These are phyloP conservation scores for Arctium lappa DNA, from an alignment of 129 eudicot species.

Conservation along the genomic window DNA sequence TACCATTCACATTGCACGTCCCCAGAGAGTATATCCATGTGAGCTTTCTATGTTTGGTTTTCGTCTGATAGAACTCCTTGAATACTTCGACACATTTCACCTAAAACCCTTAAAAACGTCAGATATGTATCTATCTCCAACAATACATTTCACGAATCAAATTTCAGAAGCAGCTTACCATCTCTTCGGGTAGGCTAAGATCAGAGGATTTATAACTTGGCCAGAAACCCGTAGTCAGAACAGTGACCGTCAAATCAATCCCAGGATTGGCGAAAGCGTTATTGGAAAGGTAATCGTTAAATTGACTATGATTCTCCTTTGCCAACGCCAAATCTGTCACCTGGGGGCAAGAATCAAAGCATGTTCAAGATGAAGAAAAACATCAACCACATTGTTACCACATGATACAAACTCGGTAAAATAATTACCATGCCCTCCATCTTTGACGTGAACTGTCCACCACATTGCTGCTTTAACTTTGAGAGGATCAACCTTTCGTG, in stretches of 20 bases:
- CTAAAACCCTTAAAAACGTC: conserved; percentile 28
- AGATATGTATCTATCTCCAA: not conserved
- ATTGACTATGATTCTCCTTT: conserved; percentile 56
- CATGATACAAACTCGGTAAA: not conserved
- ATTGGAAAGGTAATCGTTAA: conserved; percentile 48
- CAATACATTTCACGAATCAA: too few species aligned
- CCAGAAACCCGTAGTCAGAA: conserved; percentile 89
- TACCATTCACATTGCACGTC: conserved; percentile 61
- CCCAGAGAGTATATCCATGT: conserved; percentile 88
- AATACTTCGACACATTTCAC: conserved; percentile 72
- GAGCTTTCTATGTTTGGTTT: conserved; percentile 70
- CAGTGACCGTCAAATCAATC: conserved; percentile 79
- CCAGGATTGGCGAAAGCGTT: conserved; percentile 50
- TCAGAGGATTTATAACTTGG: conserved; percentile 81
- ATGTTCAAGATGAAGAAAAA: not conserved
- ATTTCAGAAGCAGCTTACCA: conserved; percentile 43
- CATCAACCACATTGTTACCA: not conserved
- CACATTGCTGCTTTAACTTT: conserved; percentile 86
- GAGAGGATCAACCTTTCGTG: conserved; percentile 76
- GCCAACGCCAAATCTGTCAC: conserved; percentile 84
- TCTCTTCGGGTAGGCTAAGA: conserved; percentile 74
- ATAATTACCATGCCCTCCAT: conserved; percentile 89
- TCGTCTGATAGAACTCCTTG: conserved; percentile 53
- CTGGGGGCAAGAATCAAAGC: conserved; percentile 25
- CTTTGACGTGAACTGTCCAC: conserved; percentile 90